Evolutionary conservation across 805 yeast genomes (phyloP), one percentile per base, ranked within the genome.

Genomic region (Metschnikowia henanensis): DNA sequence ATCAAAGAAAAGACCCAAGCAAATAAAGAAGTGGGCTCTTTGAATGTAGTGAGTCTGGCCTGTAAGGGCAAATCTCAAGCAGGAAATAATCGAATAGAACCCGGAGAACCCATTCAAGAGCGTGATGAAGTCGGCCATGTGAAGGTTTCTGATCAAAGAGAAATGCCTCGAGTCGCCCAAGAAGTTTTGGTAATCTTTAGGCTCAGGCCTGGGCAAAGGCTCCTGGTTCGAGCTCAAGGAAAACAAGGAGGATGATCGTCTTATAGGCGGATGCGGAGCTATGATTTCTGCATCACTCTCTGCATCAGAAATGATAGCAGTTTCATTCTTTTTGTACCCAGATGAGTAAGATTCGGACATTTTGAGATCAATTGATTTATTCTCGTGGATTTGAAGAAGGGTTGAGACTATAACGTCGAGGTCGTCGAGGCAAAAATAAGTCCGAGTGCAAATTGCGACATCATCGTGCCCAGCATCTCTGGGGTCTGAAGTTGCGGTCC

Each of bases 41-140:
- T 86, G 92, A 25, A 83, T 79, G 62, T 86, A 85, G 58, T 81
- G 85, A 6, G 80, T 67, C 53, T 81, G 73, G 12, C 80, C 82
- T 3, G 92, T 86, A 40, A 81, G 70, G 5, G 91, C 80, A 64
- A 80, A 94, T 59, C 96, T 76, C 50, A 89, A 69, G 65, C 96
- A 87, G 34, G 95, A 84, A 32, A 94, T 76, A 51, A 92, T 84
- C 25, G 96, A 84, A 61, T 89, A 88, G 62, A 94, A 91, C 0
- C 98, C 99, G 37, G 91, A 83, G 61, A 88, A 89, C 20, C 97
- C 97, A 65, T 94, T 94, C 63, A 94, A 73, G 72, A 91, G 77
- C 3, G 99, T 94, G 64, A 94, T 94, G 70, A 84, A 89, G 65
- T 94, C 99, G 5, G 99, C 99, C 81, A 92, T 74, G 64, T 94